Evolutionary conservation across 1,139 yeast genomes (phyloP).

Genomic region (Candida sojae): DNA sequence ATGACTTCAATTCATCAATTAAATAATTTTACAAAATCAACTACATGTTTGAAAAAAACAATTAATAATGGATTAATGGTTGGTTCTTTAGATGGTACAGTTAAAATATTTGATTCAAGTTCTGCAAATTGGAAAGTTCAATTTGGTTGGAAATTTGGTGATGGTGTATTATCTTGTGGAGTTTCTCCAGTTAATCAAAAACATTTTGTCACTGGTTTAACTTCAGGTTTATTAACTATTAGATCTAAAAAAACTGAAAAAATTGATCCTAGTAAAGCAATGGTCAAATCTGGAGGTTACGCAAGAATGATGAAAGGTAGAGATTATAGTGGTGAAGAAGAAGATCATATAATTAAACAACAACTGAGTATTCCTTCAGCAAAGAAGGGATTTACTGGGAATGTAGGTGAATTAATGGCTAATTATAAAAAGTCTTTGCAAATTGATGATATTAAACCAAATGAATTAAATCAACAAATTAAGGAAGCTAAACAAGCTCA

Average conservation of each 20-base stretch:
- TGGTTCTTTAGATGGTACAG: conserved; percentile 96
- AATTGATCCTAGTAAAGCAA: neutral
- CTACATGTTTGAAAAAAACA: conserved; percentile 75
- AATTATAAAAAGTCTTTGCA: conserved; percentile 82
- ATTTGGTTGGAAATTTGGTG: conserved; percentile 96
- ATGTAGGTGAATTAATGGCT: conserved; percentile 78
- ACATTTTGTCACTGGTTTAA: conserved; percentile 92
- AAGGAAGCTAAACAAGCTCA: conserved; percentile 84
- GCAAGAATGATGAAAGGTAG: conserved; percentile 87
- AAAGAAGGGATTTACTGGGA: conserved; percentile 66
- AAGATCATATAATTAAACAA: conserved; percentile 58
- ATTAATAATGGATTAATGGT: conserved; percentile 79
- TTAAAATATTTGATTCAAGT: conserved; percentile 84
- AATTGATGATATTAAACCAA: conserved; percentile 81
- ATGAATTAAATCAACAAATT: conserved; percentile 65
- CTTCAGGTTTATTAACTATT: conserved; percentile 84
- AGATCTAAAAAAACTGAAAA: conserved; percentile 76
- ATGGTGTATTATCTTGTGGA: conserved; percentile 84
- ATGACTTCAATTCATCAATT: conserved; percentile 65
- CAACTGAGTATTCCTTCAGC: conserved; percentile 5
- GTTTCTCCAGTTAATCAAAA: conserved; percentile 76
- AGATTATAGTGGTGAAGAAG: conserved; percentile 88
- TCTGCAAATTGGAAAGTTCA: conserved; percentile 81
- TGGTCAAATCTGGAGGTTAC: conserved; percentile 52
- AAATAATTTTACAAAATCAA: conserved; percentile 88